Evolutionary conservation across 2,329 filamentous ascomycete genomes (phyloP).

Genomic region (Albifimbria verrucaria): DNA sequence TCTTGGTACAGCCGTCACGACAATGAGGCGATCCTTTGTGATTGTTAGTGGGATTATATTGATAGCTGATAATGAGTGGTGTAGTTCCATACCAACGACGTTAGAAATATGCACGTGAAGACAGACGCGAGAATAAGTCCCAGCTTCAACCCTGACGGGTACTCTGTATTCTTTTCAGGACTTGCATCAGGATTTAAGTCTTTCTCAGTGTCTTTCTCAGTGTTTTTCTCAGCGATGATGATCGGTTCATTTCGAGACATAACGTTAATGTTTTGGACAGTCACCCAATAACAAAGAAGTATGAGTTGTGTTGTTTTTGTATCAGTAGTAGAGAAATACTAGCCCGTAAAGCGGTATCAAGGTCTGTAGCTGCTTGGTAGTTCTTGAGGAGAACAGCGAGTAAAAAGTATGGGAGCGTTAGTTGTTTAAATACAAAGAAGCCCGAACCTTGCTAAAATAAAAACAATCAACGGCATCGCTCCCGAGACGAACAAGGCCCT

Average conservation of each 20-base stretch:
- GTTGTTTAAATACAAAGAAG: no score
- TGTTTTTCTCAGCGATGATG: neutral
- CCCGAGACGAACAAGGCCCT: no score
- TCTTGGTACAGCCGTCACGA: constrained; percentile 30
- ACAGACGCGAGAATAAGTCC: constrained; percentile 3
- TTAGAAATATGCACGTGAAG: constrained; percentile 7
- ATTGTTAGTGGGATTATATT: neutral
- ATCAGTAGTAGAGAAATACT: no score
- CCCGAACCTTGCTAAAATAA: no score
- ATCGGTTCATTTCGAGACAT: neutral
- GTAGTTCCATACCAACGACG: constrained; percentile 2
- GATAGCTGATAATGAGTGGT: neutral
- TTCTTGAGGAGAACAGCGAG: no score
- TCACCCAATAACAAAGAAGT: no score
- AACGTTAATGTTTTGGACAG: no score
- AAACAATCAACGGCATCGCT: no score
- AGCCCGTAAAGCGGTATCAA: no score
- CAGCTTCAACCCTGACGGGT: constrained; percentile 4
- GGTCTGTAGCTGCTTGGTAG: no score
- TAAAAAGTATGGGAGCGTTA: no score
- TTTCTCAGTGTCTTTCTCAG: neutral
- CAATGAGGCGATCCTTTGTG: constrained; percentile 32
- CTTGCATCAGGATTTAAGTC: neutral
- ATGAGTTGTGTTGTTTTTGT: no score
- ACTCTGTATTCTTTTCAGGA: neutral